Conservation (phyloP, 164 flowering plant genomes). For the Euptelea pleiosperma region DNA sequence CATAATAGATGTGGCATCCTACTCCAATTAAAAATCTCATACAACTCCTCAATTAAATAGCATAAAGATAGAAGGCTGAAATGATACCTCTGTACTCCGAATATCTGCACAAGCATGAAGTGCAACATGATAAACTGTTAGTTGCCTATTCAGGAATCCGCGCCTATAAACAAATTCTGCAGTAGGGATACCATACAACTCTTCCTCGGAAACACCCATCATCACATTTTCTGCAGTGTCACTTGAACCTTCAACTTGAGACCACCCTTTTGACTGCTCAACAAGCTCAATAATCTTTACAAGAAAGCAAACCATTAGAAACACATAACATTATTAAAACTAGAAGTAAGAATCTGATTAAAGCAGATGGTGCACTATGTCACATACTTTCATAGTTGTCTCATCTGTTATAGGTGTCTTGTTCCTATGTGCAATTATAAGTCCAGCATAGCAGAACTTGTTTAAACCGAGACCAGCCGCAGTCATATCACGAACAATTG, state of each 20-base stretch:
- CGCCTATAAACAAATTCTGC: slow-evolving; percentile 72
- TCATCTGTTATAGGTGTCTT: slow-evolving; percentile 58
- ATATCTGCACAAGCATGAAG: slow-evolving; percentile 82
- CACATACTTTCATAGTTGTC: slow-evolving; percentile 55
- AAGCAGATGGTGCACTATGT: slow-evolving; percentile 1
- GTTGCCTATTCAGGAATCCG: slow-evolving; percentile 46
- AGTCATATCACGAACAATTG: slow-evolving; percentile 97
- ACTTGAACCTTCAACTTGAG: slow-evolving; percentile 53
- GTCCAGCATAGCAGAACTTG: slow-evolving; percentile 94
- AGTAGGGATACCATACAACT: slow-evolving; percentile 75
- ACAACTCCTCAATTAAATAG: not conserved
- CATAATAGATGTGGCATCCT: not conserved
- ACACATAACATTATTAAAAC: slow-evolving; percentile 12
- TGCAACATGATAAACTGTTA: slow-evolving; percentile 89
- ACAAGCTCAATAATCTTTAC: slow-evolving; percentile 82
- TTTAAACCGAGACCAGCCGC: slow-evolving; percentile 96
- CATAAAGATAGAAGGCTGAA: not conserved
- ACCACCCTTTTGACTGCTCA: slow-evolving; percentile 87
- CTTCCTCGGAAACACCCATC: slow-evolving; percentile 81
- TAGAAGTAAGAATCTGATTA: not conserved
- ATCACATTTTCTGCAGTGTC: slow-evolving; percentile 67
- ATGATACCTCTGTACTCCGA: slow-evolving; percentile 59
- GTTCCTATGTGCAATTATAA: slow-evolving; percentile 76
- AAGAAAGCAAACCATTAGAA: slow-evolving; percentile 9
- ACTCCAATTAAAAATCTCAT: not conserved